Evolutionary conservation across 1,284 basidiomycete species (phyloP).

Genomic region (Pseudozyma sp.): DNA sequence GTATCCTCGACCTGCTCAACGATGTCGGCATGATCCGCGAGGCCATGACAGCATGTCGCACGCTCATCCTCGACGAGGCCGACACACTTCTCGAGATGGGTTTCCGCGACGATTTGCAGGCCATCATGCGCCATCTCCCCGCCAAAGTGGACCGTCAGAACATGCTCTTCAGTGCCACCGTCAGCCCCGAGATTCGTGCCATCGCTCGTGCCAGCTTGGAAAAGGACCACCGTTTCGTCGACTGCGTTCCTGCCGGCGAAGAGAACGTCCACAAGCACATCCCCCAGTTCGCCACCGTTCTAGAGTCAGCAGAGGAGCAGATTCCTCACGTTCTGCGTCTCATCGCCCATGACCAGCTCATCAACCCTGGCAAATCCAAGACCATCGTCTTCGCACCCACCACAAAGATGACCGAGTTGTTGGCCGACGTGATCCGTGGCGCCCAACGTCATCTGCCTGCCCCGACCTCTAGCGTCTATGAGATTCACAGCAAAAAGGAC

Average conservation of each 20-base stretch:
- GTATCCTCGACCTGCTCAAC: conserved; percentile 82
- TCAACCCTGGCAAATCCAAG: conserved; percentile 79
- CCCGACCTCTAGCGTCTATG: conserved; percentile 71
- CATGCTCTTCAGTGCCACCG: conserved; percentile 92
- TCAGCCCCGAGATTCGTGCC: conserved; percentile 71
- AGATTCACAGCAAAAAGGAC: conserved; percentile 86
- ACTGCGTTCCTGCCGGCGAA: conserved; percentile 74
- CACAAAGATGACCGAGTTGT: conserved; percentile 84
- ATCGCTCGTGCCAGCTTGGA: conserved; percentile 74
- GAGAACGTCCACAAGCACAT: conserved; percentile 81
- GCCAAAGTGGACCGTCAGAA: conserved; percentile 80
- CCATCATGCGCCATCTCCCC: conserved; percentile 80
- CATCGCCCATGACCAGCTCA: conserved; percentile 88
- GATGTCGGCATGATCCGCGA: conserved; percentile 53
- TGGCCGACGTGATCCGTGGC: conserved; percentile 72
- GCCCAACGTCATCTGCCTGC: conserved; percentile 37
- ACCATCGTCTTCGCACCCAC: conserved; percentile 90
- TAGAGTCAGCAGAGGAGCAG: conserved; percentile 78
- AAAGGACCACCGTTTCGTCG: conserved; percentile 74
- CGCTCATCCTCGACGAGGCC: conserved; percentile 93
- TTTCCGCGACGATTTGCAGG: conserved; percentile 88
- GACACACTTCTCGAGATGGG: conserved; percentile 97
- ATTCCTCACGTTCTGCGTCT: conserved; percentile 83
- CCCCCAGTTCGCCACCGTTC: conserved; percentile 83
- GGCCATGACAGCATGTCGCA: conserved; percentile 70